phyloP scores from a whole-genome alignment of 495 filamentous ascomycete genomes.

The Evansstolkia leycettana region DNA sequence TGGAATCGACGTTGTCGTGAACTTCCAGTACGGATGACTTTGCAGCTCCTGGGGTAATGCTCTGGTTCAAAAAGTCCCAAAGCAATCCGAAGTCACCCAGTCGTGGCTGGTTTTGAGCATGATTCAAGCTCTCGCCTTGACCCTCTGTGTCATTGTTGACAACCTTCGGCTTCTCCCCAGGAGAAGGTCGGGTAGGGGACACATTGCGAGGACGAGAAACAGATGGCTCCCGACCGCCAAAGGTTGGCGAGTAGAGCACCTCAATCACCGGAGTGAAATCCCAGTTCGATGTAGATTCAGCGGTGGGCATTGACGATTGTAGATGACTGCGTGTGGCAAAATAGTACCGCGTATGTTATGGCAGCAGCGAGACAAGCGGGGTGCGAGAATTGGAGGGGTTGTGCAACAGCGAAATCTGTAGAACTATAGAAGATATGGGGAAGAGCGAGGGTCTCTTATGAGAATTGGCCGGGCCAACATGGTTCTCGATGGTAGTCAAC shows the following conservation, averaged over 20 bases:
- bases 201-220: conserved; percentile 6
- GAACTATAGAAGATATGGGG: too few relatives aligned
- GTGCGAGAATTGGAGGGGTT: too few relatives aligned
- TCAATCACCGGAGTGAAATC: conserved; percentile 37
- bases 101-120: conserved; percentile 6
- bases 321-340: too few relatives aligned
- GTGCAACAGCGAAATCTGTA: too few relatives aligned
- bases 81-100: conserved; percentile 29
- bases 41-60: conserved; percentile 2
- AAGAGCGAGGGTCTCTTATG: too few relatives aligned
- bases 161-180: conserved; percentile 4
- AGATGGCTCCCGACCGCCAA: conserved; percentile 4
- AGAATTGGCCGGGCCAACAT: conserved; percentile 7
- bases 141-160: neutral
- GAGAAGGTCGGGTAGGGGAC: neutral
- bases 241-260: conserved; percentile 30
- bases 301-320: conserved; percentile 8
- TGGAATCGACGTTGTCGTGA: neutral
- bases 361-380: neutral
- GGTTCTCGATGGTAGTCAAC: neutral
- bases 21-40: conserved; percentile 1
- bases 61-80: conserved; percentile 19
- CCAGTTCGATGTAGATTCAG: conserved; percentile 23
- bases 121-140: neutral
- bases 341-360: neutral